These are phyloP conservation scores for Acacia confusa DNA, from an alignment of 306 rosid species.

Conservation along the genomic window DNA sequence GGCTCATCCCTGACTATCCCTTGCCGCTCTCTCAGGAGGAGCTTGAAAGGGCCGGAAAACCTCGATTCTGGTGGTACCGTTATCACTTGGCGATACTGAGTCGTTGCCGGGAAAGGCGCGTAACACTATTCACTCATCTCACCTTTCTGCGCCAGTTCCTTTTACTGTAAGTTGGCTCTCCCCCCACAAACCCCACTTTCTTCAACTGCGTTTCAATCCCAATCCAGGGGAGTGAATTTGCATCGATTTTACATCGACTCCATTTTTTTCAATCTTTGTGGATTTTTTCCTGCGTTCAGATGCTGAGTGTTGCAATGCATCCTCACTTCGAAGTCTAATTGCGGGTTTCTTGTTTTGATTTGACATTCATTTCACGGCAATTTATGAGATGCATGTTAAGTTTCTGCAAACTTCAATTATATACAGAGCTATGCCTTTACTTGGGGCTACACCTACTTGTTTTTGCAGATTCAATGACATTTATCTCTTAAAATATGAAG, in stretches of 20 bases:
- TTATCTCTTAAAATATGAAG: slow-evolving; percentile 43
- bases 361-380: background rate
- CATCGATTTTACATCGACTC: background rate
- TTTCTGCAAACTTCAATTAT: slow-evolving; percentile 18
- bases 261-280: slow-evolving; percentile 15
- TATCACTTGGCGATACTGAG: background rate
- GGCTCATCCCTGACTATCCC: too few relatives aligned
- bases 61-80: too few relatives aligned
- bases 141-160: background rate
- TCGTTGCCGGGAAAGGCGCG: background rate
- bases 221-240: background rate
- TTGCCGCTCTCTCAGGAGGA: too few relatives aligned
- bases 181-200: background rate
- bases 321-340: slow-evolving; percentile 40
- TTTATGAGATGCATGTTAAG: slow-evolving; percentile 5
- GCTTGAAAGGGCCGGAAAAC: too few relatives aligned
- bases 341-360: background rate
- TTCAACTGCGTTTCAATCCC: background rate
- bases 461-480: slow-evolving; percentile 50
- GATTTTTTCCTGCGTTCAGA: slow-evolving; percentile 3
- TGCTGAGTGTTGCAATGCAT: too few relatives aligned
- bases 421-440: slow-evolving; percentile 4
- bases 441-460: background rate
- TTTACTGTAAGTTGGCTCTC: slow-evolving; percentile 20
- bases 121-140: background rate